phyloP scores from a whole-genome alignment of 2,329 filamentous ascomycete species.

The Penicillium sp. region DNA sequence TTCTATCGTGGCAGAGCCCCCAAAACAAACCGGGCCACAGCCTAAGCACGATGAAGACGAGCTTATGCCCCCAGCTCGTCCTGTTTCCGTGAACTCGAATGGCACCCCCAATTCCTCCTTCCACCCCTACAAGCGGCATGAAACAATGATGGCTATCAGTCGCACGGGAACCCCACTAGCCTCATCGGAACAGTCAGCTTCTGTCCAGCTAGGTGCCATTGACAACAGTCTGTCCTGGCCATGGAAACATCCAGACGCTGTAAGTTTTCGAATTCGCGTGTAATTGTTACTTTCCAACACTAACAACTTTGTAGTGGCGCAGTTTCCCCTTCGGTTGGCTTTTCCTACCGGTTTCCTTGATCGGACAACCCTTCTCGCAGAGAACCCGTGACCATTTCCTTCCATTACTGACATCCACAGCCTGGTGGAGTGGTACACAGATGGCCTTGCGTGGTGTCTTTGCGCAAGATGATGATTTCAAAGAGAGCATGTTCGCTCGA shows the following conservation, averaged over 20 bases:
- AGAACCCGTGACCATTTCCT: conserved; percentile 92
- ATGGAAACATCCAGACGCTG: conserved; percentile 96
- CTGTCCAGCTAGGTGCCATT: conserved; percentile 83
- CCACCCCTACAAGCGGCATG: conserved; percentile 72
- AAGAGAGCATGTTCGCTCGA: conserved; percentile 97
- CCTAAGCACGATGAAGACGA: conserved; percentile 48
- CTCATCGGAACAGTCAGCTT: conserved; percentile 50
- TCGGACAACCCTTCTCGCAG: conserved; percentile 93
- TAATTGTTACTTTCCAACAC: conserved; percentile 29
- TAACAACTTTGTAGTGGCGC: conserved; percentile 54
- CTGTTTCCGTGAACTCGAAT: conserved; percentile 56
- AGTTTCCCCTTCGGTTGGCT: conserved; percentile 99
- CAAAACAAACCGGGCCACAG: conserved; percentile 57
- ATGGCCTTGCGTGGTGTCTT: conserved; percentile 82
- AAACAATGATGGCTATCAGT: conserved; percentile 76
- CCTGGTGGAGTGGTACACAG: conserved; percentile 97
- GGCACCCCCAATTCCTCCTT: conserved; percentile 37
- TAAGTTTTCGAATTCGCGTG: conserved; percentile 39
- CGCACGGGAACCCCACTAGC: conserved; percentile 55
- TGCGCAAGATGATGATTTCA: conserved; percentile 89
- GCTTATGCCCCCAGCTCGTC: conserved; percentile 56
- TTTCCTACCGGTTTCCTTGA: conserved; percentile 92
- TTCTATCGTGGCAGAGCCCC: conserved; percentile 83
- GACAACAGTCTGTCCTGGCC: conserved; percentile 98
- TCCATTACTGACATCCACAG: conserved; percentile 88